phyloP scores from a whole-genome alignment of 73 alveolate genomes.

The Loxodes magnus region DNA sequence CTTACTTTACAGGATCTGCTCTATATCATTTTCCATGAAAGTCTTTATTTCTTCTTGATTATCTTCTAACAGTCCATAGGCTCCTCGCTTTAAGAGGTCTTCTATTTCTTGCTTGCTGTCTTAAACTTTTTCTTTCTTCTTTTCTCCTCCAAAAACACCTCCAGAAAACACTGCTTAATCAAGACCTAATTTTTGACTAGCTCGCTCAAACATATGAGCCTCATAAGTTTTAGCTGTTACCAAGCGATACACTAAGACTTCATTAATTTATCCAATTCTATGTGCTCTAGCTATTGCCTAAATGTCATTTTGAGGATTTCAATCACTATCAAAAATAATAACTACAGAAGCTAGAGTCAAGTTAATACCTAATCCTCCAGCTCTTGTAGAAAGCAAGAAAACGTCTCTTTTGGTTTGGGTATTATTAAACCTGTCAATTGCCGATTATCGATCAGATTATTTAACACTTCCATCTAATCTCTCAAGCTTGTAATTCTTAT shows the following conservation, averaged over 20 bases:
- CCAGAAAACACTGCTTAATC: conserved; percentile 78
- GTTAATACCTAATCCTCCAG: conserved; percentile 98
- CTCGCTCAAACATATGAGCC: conserved; percentile 91
- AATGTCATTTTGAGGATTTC: conserved; percentile 95
- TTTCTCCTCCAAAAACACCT: conserved; percentile 36
- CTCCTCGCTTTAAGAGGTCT: conserved; percentile 64
- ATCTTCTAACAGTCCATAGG: conserved; percentile 58
- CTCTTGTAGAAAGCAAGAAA: conserved; percentile 90
- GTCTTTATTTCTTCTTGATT: conserved; percentile 32
- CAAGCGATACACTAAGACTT: conserved; percentile 91
- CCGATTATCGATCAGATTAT: conserved; percentile 78
- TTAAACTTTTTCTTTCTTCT: conserved; percentile 26
- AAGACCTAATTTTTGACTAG: conserved; percentile 77
- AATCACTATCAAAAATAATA: conserved; percentile 94
- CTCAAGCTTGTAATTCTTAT: conserved; percentile 65
- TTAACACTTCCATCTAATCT: conserved; percentile 90
- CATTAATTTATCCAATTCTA: conserved; percentile 95
- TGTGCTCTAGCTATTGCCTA: conserved; percentile 99
- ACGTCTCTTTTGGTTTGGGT: conserved; percentile 31
- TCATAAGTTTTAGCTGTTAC: conserved; percentile 91
- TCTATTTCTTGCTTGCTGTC: conserved; percentile 67
- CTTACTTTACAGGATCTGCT: conserved; percentile 48
- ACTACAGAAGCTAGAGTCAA: conserved; percentile 97
- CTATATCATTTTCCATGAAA: conserved; percentile 51
- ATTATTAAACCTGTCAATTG: conserved; percentile 76